Evolutionary conservation across 2,329 filamentous ascomycete genomes (phyloP).

Genomic region (Lomentospora prolificans): DNA sequence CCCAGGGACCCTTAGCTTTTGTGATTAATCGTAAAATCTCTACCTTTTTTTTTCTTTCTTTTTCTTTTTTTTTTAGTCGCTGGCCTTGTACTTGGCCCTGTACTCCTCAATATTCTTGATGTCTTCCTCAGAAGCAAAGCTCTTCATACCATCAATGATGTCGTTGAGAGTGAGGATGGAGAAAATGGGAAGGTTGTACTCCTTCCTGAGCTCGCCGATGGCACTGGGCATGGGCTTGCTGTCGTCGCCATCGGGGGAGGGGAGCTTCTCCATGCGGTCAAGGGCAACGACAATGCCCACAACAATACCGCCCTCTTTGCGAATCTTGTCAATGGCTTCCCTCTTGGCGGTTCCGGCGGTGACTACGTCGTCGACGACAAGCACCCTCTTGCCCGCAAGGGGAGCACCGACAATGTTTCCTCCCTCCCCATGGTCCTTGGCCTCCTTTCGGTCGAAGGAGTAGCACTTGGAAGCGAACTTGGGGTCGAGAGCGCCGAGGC

Average conservation of each 20-base stretch:
- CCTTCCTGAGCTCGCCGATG: conserved; percentile 74
- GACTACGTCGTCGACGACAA: conserved; percentile 95
- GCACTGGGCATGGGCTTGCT: conserved; percentile 64
- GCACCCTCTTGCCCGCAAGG: conserved; percentile 72
- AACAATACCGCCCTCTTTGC: conserved; percentile 72
- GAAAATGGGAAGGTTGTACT: conserved; percentile 75
- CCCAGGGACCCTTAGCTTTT: too few relatives aligned
- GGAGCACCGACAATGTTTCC: conserved; percentile 84
- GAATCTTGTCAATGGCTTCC: conserved; percentile 84
- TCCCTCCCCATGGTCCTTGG: conserved; percentile 91
- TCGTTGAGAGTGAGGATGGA: conserved; percentile 79
- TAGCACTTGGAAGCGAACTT: conserved; percentile 66
- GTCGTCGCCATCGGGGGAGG: conserved; percentile 53
- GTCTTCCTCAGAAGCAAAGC: conserved; percentile 51
- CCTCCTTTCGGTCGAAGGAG: conserved; percentile 92
- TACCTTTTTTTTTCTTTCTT: too few relatives aligned
- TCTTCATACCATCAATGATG: conserved; percentile 60
- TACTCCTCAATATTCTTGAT: conserved; percentile 65
- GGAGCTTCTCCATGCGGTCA: conserved; percentile 77
- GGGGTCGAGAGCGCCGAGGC: conserved; percentile 61
- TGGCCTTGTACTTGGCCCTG: conserved; percentile 53
- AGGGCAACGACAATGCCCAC: conserved; percentile 83
- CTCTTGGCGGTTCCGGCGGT: conserved; percentile 90
- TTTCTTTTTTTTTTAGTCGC: conserved; percentile 35
- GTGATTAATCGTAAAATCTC: not conserved